Evolutionary conservation across 768 basidiomycete species (phyloP), one percentile per base, ranked within the genome.

Genomic region (Tephrocybe sp.): DNA sequence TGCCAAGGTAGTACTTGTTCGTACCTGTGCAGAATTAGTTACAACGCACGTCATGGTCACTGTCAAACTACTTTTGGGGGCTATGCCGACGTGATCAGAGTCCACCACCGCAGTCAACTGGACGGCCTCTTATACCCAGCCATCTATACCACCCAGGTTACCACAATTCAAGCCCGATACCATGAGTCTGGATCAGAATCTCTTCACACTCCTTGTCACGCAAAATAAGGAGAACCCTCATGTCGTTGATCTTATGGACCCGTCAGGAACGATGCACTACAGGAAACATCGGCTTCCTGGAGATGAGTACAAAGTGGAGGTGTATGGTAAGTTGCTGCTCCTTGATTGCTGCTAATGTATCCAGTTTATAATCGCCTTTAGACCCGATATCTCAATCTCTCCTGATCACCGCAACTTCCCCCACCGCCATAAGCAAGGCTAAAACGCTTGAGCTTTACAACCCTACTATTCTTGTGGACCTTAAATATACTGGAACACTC

Each of bases 151-250:
- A 39, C 30, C 20, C 20, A 19, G 20, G 19, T 10, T 14, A 14
- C 31, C 11, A 11, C 12, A 41, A 50, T 12, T 31, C 19, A 26
- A 26, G 6, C 17, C 14, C 38, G 26, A 42, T 52, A 56, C 56
- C 59, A 92, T 92, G 90, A 89, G 88, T 62, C 72, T 93, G 48
- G 90, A 92, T 66, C 79, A 89, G 66, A 92, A 92, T 64, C 72
- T 93, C 10, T 93, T 92, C 71, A 92, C 91, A 2, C 82, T 93
- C 48, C 68, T 78, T 56, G 69, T 91, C 49, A 76, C 78, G 0
- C 80, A 80, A 5, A 80, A 79, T 63, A 67, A 80, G 51, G 77
- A 83, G 34, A 76, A 84, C 55, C 76, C 79, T 10, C 72, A 73
- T 57, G 78, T 85, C 14, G 67, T 87, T 19, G 90, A 92, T 65